Percentiles rank a stretch among this genome's conserved stretches.
Evolutionary conservation across 1,284 basidiomycete species (phyloP).

Genomic region (Pascua guehoae): DNA sequence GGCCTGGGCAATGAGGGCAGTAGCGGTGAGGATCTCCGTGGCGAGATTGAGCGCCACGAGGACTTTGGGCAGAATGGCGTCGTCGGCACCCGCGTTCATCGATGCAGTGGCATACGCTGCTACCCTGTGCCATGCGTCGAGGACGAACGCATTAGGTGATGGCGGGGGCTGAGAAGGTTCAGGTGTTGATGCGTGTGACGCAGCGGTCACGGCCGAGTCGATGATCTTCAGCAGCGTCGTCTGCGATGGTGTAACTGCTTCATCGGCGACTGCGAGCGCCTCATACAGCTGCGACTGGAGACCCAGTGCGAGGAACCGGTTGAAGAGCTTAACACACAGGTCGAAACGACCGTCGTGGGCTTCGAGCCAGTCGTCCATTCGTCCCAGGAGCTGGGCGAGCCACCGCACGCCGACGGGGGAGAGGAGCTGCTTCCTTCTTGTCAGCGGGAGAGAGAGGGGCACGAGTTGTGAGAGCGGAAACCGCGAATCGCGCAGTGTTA

Average conservation of each 20-base stretch:
- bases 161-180: neutral
- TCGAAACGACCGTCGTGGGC: conserved; percentile 66
- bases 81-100: conserved; percentile 32
- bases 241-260: conserved; percentile 76
- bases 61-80: conserved; percentile 54
- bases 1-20: conserved; percentile 49
- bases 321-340: conserved; percentile 60
- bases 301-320: conserved; percentile 43
- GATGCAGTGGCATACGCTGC: conserved; percentile 24
- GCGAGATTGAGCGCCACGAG: conserved; percentile 75
- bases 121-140: conserved; percentile 19
- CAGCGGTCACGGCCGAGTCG: conserved; percentile 64
- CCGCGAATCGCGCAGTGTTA: too few species aligned
- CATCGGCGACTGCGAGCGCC: conserved; percentile 49
- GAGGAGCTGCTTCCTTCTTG: conserved; percentile 14
- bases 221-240: conserved; percentile 78
- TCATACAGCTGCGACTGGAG: conserved; percentile 24
- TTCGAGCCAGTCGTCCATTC: conserved; percentile 64
- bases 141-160: conserved; percentile 20
- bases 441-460: neutral
- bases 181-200: neutral
- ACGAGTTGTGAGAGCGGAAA: neutral
- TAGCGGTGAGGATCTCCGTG: conserved; percentile 55
- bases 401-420: conserved; percentile 23
- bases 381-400: conserved; percentile 52